Percentiles rank a stretch among this genome's conserved stretches.
Evolutionary conservation across 305 asterid species (phyloP).

Genomic region (Fraxinus nigra): DNA sequence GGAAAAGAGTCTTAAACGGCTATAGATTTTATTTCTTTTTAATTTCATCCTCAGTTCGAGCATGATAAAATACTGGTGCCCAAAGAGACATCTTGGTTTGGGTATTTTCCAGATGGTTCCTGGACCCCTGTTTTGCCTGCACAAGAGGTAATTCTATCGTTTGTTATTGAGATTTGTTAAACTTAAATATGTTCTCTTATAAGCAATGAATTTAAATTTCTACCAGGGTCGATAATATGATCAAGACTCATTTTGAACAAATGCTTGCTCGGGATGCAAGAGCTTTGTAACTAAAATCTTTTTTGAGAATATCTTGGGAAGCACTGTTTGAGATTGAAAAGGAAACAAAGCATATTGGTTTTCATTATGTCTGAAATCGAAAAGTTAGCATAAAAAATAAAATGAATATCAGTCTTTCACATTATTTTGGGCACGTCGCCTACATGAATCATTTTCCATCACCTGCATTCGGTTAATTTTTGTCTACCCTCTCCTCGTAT

Average conservation of each 20-base stretch:
- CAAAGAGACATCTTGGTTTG: conserved; percentile 80
- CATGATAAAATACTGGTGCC: conserved; percentile 68
- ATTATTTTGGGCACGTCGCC: not conserved
- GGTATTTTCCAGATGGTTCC: conserved; percentile 80
- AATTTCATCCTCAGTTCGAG: conserved; percentile 50
- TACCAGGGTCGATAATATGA: not conserved
- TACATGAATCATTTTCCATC: not conserved
- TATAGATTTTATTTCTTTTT: conserved; percentile 7
- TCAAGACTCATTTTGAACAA: not conserved
- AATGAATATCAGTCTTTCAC: not conserved
- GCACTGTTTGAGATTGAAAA: not conserved
- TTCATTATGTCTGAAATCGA: not conserved
- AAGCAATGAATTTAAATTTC: not conserved
- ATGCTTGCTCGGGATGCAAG: not conserved
- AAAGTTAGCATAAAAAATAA: not conserved
- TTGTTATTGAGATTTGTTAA: not conserved
- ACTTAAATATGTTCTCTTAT: not conserved
- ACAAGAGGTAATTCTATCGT: conserved; percentile 52
- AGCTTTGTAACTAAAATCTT: not conserved
- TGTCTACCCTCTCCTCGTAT: not conserved
- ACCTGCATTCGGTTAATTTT: not conserved
- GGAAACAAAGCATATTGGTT: not conserved
- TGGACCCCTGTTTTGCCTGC: conserved; percentile 62
- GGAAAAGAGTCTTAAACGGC: not conserved
- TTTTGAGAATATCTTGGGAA: not conserved